These are phyloP conservation scores for Trametes hirsuta DNA, from an alignment of 1,284 basidiomycete species.

Conservation along the genomic window DNA sequence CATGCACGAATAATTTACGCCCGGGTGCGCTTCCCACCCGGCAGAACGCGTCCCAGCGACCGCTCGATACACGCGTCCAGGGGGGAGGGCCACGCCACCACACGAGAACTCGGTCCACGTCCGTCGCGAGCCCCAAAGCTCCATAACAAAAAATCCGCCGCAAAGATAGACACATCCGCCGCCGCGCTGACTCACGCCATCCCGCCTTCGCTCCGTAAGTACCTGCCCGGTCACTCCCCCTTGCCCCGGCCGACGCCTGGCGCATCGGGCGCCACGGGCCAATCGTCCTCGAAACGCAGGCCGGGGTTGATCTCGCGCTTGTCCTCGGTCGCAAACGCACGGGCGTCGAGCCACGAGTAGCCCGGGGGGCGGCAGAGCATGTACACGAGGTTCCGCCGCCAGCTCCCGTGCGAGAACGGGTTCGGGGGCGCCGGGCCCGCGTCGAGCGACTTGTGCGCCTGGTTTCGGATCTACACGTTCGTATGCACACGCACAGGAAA, in stretches of 20 bases:
- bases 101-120: not conserved
- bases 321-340: constrained; percentile 64
- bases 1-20: constrained; percentile 4
- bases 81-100: not conserved
- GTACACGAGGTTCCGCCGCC: constrained; percentile 67
- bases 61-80: not conserved
- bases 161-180: not conserved
- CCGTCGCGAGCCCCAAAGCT: not conserved
- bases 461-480: constrained; percentile 65
- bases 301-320: constrained; percentile 69
- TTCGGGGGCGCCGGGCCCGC: constrained; percentile 69
- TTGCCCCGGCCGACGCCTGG: constrained; percentile 24
- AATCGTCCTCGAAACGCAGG: constrained; percentile 32
- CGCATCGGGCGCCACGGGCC: constrained; percentile 28
- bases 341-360: constrained; percentile 68
- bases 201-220: not conserved
- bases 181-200: not conserved
- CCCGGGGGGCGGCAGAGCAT: constrained; percentile 74
- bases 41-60: not conserved
- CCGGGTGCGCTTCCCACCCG: not conserved
- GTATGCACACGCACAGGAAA: not conserved
- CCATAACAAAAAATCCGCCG: not conserved
- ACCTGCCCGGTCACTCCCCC: constrained; percentile 20
- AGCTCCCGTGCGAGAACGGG: constrained; percentile 77
- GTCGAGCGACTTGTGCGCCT: constrained; percentile 72